A percentile compares a stretch with the other conserved stretches of the same genome.
phyloP scores from a whole-genome alignment of 352 stramenopile genomes.

The Pythium monospermum region DNA sequence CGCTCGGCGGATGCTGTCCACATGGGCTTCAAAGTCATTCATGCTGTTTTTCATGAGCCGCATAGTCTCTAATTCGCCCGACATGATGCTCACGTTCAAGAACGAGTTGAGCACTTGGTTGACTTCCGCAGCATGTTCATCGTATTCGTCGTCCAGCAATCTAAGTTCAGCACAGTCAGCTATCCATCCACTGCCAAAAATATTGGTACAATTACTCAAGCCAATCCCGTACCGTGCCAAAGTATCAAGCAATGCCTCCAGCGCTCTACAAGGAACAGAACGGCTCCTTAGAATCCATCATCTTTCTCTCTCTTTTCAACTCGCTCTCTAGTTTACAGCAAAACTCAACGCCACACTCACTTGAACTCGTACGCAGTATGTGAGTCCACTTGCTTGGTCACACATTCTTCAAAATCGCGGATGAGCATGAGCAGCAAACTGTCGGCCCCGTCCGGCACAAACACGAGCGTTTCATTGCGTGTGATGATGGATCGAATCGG shows the following conservation, averaged over 20 bases:
- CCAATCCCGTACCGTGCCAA: constrained; percentile 20
- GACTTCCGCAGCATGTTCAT: constrained; percentile 20
- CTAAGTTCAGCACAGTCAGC: neutral
- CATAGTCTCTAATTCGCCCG: constrained; percentile 32
- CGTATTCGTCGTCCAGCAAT: constrained; percentile 22
- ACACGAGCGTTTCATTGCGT: constrained; percentile 33
- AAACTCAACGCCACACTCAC: constrained; percentile 9
- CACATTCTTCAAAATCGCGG: constrained; percentile 35
- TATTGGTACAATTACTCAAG: no score
- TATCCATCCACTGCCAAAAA: neutral
- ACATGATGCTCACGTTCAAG: constrained; percentile 21
- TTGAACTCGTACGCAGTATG: constrained; percentile 28
- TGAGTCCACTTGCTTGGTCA: constrained; percentile 10
- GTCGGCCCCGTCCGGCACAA: constrained; percentile 41
- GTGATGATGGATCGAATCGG: constrained; percentile 42
- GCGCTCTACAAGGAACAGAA: constrained; percentile 19
- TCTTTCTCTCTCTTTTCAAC: neutral
- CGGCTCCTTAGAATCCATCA: neutral
- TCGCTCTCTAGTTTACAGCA: neutral
- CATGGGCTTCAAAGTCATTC: constrained; percentile 27
- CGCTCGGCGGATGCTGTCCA: constrained; percentile 27
- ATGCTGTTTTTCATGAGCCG: constrained; percentile 36
- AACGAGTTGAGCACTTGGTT: constrained; percentile 22
- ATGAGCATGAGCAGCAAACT: constrained; percentile 36
- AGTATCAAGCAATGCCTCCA: constrained; percentile 24